phyloP scores from a whole-genome alignment of 768 basidiomycete genomes.

The Leucosporidium yakuticum region DNA sequence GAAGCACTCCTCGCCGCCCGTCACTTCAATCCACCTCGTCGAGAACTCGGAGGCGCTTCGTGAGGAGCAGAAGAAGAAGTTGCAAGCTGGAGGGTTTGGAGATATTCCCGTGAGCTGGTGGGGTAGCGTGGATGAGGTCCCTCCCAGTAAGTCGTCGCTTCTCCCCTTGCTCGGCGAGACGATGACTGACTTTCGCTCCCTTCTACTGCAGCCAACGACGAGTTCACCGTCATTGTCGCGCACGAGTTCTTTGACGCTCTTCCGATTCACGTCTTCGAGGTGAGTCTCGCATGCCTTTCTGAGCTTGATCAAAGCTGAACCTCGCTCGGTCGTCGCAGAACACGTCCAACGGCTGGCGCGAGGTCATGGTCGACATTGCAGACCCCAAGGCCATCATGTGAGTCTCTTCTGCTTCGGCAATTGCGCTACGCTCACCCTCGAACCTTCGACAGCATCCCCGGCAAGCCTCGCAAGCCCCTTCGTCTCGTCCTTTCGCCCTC shows the following conservation, averaged over 20 bases:
- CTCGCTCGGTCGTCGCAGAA: conserved; percentile 51
- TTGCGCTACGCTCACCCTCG: conserved; percentile 20
- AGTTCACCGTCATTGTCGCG: conserved; percentile 79
- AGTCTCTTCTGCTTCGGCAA: neutral
- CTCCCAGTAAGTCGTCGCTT: conserved; percentile 42
- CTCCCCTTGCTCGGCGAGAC: neutral
- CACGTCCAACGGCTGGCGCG: conserved; percentile 72
- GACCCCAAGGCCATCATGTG: conserved; percentile 23
- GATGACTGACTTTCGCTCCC: conserved; percentile 4
- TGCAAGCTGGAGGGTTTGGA: conserved; percentile 16
- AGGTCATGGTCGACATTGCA: conserved; percentile 61
- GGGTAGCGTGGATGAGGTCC: conserved; percentile 63
- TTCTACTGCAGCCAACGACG: conserved; percentile 39
- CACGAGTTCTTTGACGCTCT: conserved; percentile 98
- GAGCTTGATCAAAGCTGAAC: neutral
- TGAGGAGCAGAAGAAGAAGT: conserved; percentile 25
- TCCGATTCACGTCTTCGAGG: conserved; percentile 83
- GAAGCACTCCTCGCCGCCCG: conserved; percentile 9
- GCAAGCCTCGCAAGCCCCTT: conserved; percentile 47
- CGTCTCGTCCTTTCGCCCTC: conserved; percentile 61
- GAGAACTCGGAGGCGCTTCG: conserved; percentile 32
- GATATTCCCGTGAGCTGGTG: conserved; percentile 58
- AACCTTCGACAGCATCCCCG: conserved; percentile 22
- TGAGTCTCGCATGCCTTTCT: conserved; percentile 42
- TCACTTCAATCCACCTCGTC: conserved; percentile 36